Percentiles rank a stretch among this genome's conserved stretches.
Conservation (phyloP, 2,329 filamentous ascomycete species). For the Diaporthe amygdali region DNA sequence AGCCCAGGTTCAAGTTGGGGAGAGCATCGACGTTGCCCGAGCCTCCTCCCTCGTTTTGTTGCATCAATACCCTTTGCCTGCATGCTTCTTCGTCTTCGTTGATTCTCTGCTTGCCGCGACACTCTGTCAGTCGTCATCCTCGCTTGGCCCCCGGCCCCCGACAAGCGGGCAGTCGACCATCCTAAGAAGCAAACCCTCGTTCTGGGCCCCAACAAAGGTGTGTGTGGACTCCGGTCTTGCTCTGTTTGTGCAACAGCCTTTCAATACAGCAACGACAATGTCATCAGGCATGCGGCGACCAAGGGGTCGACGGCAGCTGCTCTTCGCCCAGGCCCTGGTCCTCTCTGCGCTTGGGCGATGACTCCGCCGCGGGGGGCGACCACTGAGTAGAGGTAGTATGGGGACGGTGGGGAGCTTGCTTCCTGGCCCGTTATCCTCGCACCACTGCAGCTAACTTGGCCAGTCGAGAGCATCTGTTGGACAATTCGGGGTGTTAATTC, state of each 20-base stretch:
- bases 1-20: conserved; percentile 5
- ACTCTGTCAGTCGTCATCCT: conserved; percentile 11
- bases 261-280: neutral
- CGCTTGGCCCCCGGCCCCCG: conserved; percentile 9
- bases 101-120: conserved; percentile 7
- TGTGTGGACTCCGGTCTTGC: conserved; percentile 10
- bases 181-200: neutral
- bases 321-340: neutral
- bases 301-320: neutral
- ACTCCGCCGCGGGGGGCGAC: conserved; percentile 18
- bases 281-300: neutral
- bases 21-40: conserved; percentile 6
- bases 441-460: neutral
- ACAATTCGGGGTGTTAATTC: neutral
- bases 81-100: neutral
- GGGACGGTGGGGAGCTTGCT: conserved; percentile 9
- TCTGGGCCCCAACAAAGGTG: conserved; percentile 9
- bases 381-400: conserved; percentile 13
- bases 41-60: neutral
- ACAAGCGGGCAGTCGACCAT: conserved; percentile 9
- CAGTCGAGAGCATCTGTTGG: neutral
- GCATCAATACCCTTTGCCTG: neutral
- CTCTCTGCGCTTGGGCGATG: neutral
- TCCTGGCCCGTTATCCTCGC: neutral
- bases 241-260: neutral